These are phyloP conservation scores for Neurospora sp. DNA, from an alignment of 2,329 filamentous ascomycete genomes.

Conservation along the genomic window DNA sequence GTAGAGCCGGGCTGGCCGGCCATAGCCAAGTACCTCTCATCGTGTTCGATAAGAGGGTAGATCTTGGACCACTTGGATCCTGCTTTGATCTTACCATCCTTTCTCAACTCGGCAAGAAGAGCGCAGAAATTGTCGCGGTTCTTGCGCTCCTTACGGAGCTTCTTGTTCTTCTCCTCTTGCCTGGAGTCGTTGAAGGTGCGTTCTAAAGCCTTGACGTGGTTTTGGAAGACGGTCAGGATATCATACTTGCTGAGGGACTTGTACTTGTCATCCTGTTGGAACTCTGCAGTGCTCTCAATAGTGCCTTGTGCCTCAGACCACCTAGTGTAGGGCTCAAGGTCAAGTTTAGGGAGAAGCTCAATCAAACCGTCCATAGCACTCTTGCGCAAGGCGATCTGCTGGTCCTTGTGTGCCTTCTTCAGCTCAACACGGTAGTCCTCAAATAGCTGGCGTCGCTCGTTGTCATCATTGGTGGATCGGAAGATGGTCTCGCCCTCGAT, in stretches of 20 bases:
- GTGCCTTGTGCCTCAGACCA: slow-evolving; percentile 85
- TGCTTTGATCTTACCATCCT: slow-evolving; percentile 74
- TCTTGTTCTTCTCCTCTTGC: slow-evolving; percentile 77
- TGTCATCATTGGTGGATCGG: slow-evolving; percentile 78
- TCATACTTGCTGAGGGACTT: slow-evolving; percentile 78
- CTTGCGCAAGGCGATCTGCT: slow-evolving; percentile 62
- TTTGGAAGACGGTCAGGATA: slow-evolving; percentile 85
- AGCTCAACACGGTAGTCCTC: slow-evolving; percentile 86
- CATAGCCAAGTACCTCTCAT: slow-evolving; percentile 75
- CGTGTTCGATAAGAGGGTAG: slow-evolving; percentile 62
- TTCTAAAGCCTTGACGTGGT: slow-evolving; percentile 87
- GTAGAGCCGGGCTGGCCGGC: slow-evolving; percentile 76
- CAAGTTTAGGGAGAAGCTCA: slow-evolving; percentile 65
- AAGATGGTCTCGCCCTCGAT: slow-evolving; percentile 95
- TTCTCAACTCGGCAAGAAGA: slow-evolving; percentile 65
- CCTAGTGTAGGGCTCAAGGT: slow-evolving; percentile 85
- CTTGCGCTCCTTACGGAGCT: slow-evolving; percentile 73
- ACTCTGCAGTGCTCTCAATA: slow-evolving; percentile 67
- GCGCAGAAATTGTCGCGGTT: slow-evolving; percentile 72
- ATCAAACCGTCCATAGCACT: slow-evolving; percentile 78
- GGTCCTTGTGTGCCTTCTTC: slow-evolving; percentile 69
- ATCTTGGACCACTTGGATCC: slow-evolving; percentile 85
- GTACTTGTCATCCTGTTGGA: slow-evolving; percentile 78
- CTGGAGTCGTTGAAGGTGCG: slow-evolving; percentile 83
- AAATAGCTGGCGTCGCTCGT: slow-evolving; percentile 81